Conservation (phyloP, 2,329 filamentous ascomycete species). For the Fusarium begoniae region DNA sequence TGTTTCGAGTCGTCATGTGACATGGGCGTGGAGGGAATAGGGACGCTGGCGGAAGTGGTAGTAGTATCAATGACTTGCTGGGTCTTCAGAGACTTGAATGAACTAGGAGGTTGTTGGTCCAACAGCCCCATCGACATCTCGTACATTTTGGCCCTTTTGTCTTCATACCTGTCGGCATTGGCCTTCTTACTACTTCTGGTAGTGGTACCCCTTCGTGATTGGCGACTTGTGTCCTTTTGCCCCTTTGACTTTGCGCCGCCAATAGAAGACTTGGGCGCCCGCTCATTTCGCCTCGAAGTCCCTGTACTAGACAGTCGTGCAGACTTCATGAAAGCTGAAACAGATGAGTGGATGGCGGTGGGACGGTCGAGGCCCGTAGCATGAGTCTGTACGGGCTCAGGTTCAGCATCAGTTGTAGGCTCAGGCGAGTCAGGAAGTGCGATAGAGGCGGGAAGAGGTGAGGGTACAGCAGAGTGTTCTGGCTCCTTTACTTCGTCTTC, state of each 20-base stretch:
- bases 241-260: not conserved
- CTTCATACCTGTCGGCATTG: not conserved
- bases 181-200: not conserved
- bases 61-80: not conserved
- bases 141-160: not conserved
- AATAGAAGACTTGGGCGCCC: not conserved
- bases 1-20: not conserved
- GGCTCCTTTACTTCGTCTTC: not conserved
- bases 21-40: not conserved
- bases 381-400: not conserved
- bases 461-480: not conserved
- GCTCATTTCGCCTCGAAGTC: not conserved
- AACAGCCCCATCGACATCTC: not conserved
- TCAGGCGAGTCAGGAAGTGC: not conserved
- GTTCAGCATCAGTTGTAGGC: not conserved
- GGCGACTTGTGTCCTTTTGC: too few species aligned
- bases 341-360: not conserved
- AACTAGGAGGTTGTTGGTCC: too few species aligned
- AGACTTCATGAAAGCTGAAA: not conserved
- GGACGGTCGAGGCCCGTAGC: not conserved
- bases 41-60: not conserved
- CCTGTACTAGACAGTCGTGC: not conserved
- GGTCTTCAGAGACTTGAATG: not conserved
- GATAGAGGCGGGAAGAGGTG: not conserved
- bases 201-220: not conserved